Base-by-base conservation (phyloP, 2,329 filamentous ascomycete species). In the Paramyrothecium sp. region DNA sequence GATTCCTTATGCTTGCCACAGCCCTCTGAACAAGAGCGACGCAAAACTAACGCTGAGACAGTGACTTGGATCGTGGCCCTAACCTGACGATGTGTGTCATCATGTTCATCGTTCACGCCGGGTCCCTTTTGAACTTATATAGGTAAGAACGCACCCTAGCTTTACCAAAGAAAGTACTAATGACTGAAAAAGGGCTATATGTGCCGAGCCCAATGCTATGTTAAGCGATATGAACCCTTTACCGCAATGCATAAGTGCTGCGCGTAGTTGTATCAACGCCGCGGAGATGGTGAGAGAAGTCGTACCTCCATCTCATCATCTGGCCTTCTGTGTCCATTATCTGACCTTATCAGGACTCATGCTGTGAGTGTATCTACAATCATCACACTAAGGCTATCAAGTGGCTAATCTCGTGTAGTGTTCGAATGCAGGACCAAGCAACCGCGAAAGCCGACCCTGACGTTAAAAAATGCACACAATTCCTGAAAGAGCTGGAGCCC, bases 21-120 rank as follows among this genome's bases (percentile, higher is more conserved):
- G 16, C 17, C 16, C 13, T 46, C 7, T n/a, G 5, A 46, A 62
- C 20, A 63, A 12, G n/a, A 38, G 4, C 20, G 19, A 19, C 3
- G 41, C 26, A 47, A 47, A 7, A 20, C 44, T 49, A 12, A 60
- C 19, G 7, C 13, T 20, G 19, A 51, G 7, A n/a, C 16, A 47
- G 21, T 21, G 12, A 8, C 11, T 30, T 54, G 3, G 58, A 60
- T 16, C 53, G 60, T 1, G 57, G 60, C 4, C 56, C 61, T 7
- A 56, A 63, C n/a, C 58, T 69, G 23, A 61, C 64, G 17, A 67
- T 69, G 65, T 65, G 67, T 55, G 65, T 67, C 3, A 67, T 69
- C 16, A 59, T 65, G 19, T 69, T 68, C 51, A 66, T 70, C 10
- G 48, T 68, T 13, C 68, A 68, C 55, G 63, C 66, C 2, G 67